Evolutionary conservation across 2,329 filamentous ascomycete species (phyloP).

Genomic region (Stagonosporopsis chrysanthemi): DNA sequence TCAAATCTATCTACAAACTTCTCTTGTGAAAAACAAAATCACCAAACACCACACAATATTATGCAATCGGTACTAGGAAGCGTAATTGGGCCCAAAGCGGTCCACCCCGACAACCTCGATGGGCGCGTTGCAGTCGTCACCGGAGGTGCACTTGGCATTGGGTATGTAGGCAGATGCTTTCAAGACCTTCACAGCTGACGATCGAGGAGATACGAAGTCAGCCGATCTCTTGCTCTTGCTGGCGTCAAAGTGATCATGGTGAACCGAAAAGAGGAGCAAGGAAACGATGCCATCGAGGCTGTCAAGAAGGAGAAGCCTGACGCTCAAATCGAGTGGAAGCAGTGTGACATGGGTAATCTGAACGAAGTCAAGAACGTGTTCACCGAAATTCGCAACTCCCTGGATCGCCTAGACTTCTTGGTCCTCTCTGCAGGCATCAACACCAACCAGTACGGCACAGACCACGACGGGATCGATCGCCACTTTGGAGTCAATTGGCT

Average conservation of each 20-base stretch:
- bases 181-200: not conserved
- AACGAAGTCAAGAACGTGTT: no score
- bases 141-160: constrained; percentile 52
- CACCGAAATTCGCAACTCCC: no score
- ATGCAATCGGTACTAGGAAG: constrained; percentile 54
- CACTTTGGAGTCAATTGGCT: no score
- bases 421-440: no score
- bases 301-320: constrained; percentile 39
- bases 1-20: no score
- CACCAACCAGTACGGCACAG: no score
- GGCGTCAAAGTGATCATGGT: constrained; percentile 36
- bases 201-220: constrained; percentile 23
- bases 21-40: no score
- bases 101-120: constrained; percentile 40
- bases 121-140: constrained; percentile 51
- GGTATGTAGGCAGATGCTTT: constrained; percentile 23
- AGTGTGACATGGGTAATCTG: no score
- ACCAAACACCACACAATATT: not conserved
- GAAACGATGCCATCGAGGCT: constrained; percentile 45
- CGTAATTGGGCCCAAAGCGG: constrained; percentile 49
- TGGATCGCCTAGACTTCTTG: no score
- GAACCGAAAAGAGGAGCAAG: constrained; percentile 51
- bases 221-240: constrained; percentile 23
- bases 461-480: no score
- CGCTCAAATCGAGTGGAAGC: constrained; percentile 51